Percentiles rank a stretch among this genome's conserved stretches.
Evolutionary conservation across 2,329 filamentous ascomycete genomes (phyloP).

Genomic region (Bipolaris zeicola): DNA sequence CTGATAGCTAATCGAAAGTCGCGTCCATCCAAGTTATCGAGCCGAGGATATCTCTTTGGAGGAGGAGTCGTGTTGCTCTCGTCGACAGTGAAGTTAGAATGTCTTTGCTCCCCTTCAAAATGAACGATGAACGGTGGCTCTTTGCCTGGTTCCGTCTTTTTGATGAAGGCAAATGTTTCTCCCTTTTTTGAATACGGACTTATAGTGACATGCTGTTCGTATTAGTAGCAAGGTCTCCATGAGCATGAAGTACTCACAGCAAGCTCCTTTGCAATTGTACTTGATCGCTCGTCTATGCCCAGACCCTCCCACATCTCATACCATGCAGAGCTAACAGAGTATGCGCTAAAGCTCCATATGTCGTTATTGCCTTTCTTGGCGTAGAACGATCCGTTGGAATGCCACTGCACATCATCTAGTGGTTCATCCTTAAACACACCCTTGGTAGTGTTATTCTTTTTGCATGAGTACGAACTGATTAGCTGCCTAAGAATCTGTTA

Average conservation of each 20-base stretch:
- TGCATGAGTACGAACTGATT: constrained; percentile 10
- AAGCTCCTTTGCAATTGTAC: constrained; percentile 18
- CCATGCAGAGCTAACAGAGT: constrained; percentile 22
- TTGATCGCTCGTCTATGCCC: neutral
- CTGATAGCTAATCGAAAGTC: constrained; percentile 26
- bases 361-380: constrained; percentile 12
- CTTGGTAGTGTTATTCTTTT: constrained; percentile 6
- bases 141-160: constrained; percentile 19
- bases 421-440: constrained; percentile 18
- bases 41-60: constrained; percentile 6
- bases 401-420: constrained; percentile 25
- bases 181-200: constrained; percentile 25
- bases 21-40: neutral
- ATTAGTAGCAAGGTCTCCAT: constrained; percentile 13
- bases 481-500: neutral
- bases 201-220: constrained; percentile 27
- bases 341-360: constrained; percentile 19
- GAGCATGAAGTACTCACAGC: constrained; percentile 21
- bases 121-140: constrained; percentile 25
- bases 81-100: constrained; percentile 15
- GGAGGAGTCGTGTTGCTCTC: neutral
- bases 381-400: constrained; percentile 30
- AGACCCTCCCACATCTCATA: constrained; percentile 21
- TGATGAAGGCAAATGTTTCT: constrained; percentile 37
- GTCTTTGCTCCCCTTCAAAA: constrained; percentile 20